Percentiles rank a stretch among this genome's conserved stretches.
Conservation (phyloP, 139 green algal genomes). For the Protoeuglena noctilucae region DNA sequence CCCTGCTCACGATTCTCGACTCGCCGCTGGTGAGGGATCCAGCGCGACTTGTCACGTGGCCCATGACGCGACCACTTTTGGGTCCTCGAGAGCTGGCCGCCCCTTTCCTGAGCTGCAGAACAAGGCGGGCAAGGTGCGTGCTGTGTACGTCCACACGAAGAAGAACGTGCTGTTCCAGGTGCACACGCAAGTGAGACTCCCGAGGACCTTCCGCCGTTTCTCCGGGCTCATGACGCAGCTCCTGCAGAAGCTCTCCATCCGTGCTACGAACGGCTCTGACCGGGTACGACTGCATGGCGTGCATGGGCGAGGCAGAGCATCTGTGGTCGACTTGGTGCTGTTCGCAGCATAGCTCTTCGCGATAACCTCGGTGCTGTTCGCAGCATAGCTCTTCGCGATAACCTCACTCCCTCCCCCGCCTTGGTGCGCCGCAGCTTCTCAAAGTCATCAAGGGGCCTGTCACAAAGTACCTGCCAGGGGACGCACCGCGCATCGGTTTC, state of each 20-base stretch:
- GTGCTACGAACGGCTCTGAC: slow-evolving; percentile 81
- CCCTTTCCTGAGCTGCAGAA: no score
- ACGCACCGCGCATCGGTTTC: slow-evolving; percentile 58
- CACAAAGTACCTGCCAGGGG: slow-evolving; percentile 57
- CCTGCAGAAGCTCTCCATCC: slow-evolving; percentile 94
- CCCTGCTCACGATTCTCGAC: slow-evolving; percentile 82
- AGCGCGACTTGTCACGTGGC: no score
- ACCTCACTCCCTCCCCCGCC: not conserved
- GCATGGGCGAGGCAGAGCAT: not conserved
- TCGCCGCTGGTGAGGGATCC: no score
- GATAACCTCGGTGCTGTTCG: no score
- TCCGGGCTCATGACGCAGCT: slow-evolving; percentile 89
- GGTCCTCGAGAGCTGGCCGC: no score
- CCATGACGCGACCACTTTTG: no score
- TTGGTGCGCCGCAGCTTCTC: not conserved
- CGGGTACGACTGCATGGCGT: slow-evolving; percentile 82
- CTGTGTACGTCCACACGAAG: slow-evolving; percentile 70
- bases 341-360: not conserved
- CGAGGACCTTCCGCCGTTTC: slow-evolving; percentile 88
- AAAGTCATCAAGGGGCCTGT: slow-evolving; percentile 71
- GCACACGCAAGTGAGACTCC: slow-evolving; percentile 77
- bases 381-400: slow-evolving; percentile 1
- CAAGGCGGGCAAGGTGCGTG: slow-evolving; percentile 68
- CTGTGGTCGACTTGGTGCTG: not conserved
- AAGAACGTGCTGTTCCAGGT: slow-evolving; percentile 88